Evolutionary conservation across 345 rosid genomes (phyloP).

Genomic region (Eucalyptus microcorys): DNA sequence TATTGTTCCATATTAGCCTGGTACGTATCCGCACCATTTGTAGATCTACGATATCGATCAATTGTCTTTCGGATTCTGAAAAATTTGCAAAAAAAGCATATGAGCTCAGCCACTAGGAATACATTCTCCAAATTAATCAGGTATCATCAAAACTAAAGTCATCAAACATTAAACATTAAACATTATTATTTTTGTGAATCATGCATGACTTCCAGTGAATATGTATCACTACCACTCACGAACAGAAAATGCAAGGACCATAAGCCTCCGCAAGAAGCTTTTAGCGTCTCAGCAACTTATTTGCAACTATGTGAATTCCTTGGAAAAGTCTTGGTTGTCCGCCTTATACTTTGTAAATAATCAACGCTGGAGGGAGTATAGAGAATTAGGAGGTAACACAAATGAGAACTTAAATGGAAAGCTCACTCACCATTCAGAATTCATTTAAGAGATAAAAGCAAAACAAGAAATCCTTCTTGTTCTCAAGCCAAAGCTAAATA

Average conservation of each 20-base stretch:
- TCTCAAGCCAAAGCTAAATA: too few relatives aligned
- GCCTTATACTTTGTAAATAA: background rate
- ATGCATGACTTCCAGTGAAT: background rate
- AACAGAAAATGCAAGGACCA: background rate
- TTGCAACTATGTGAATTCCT: background rate
- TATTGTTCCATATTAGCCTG: slow-evolving; percentile 1
- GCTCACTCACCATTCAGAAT: too few relatives aligned
- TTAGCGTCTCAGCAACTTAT: background rate
- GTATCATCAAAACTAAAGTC: background rate
- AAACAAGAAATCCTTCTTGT: too few relatives aligned
- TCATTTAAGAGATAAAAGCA: too few relatives aligned
- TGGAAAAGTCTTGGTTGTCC: background rate
- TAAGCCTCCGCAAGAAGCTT: background rate
- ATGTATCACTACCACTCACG: background rate
- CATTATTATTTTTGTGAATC: background rate
- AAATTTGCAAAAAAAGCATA: background rate
- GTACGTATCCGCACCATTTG: slow-evolving; percentile 3
- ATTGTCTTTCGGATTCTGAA: slow-evolving; percentile 27
- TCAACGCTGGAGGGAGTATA: too few relatives aligned
- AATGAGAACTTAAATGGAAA: too few relatives aligned
- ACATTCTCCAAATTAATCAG: background rate
- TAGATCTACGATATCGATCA: slow-evolving; percentile 22
- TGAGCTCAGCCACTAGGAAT: background rate
- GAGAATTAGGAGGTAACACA: too few relatives aligned
- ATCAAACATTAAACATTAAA: background rate